A percentile compares a stretch with the other conserved stretches of the same genome.
Evolutionary conservation across 345 rosid species (phyloP).

Genomic region (Camelina hispida): DNA sequence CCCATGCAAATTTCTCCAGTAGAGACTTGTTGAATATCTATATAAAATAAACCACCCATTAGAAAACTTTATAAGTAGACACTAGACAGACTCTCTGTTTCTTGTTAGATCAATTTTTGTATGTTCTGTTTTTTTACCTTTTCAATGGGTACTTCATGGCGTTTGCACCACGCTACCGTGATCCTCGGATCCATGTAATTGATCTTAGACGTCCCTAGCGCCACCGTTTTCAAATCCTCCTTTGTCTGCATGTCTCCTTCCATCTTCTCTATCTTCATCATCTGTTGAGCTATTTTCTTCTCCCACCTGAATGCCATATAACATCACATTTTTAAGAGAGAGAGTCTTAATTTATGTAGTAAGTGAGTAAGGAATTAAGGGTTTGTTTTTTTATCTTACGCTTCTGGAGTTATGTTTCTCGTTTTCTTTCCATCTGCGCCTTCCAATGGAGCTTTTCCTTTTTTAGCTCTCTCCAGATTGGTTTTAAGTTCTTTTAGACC

Average conservation of each 20-base stretch:
- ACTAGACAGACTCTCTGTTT: background rate
- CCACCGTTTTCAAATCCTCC: slow-evolving; percentile 89
- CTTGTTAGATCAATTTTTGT: background rate
- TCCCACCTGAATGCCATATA: slow-evolving; percentile 55
- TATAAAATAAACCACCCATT: background rate
- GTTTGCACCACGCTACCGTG: slow-evolving; percentile 97
- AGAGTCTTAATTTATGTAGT: background rate
- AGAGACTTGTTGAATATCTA: slow-evolving; percentile 94
- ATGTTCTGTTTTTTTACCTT: slow-evolving; percentile 52
- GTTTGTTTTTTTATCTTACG: slow-evolving; percentile 52
- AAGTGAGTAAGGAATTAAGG: background rate
- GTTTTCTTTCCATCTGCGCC: slow-evolving; percentile 84
- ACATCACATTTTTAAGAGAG: slow-evolving; percentile 11
- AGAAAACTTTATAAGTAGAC: background rate
- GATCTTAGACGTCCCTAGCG: slow-evolving; percentile 88
- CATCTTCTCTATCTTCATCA: slow-evolving; percentile 67
- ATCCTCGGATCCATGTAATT: slow-evolving; percentile 97
- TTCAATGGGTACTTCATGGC: slow-evolving; percentile 91
- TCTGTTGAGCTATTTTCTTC: slow-evolving; percentile 68
- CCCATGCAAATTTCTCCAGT: slow-evolving; percentile 86
- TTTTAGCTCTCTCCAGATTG: slow-evolving; percentile 80
- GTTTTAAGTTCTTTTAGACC: slow-evolving; percentile 62
- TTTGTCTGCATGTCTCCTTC: slow-evolving; percentile 74
- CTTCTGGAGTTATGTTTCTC: slow-evolving; percentile 75
- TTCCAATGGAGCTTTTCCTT: slow-evolving; percentile 80